Percentiles rank a stretch among this genome's conserved stretches.
These are phyloP conservation scores for Stereocaulon alpinum DNA, from an alignment of 495 filamentous ascomycete species.

Conservation along the genomic window DNA sequence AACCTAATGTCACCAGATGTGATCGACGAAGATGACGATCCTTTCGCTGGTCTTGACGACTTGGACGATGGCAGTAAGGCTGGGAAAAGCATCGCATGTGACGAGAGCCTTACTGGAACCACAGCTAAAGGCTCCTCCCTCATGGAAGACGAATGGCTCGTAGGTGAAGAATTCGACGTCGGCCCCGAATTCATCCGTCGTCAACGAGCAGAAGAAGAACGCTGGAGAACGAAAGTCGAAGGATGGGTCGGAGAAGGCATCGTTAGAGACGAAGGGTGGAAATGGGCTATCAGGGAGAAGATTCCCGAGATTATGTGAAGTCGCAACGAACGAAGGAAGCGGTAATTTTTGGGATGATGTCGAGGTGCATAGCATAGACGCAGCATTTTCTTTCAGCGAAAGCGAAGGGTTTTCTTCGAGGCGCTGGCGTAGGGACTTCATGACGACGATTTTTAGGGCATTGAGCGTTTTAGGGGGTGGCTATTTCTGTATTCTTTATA, in stretches of 20 bases:
- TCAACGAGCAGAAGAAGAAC: conserved; percentile 81
- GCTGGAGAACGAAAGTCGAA: conserved; percentile 76
- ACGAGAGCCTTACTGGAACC: conserved; percentile 31
- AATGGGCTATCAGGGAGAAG: conserved; percentile 43
- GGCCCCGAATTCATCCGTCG: conserved; percentile 86
- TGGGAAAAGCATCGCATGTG: conserved; percentile 32
- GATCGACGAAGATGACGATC: conserved; percentile 55
- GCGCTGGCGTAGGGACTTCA: no score
- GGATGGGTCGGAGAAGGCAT: conserved; percentile 53
- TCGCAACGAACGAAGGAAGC: not conserved
- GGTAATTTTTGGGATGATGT: no score
- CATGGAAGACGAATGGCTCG: conserved; percentile 62
- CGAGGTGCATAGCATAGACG: no score
- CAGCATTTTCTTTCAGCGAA: no score
- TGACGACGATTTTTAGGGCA: not conserved
- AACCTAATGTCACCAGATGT: conserved; percentile 22
- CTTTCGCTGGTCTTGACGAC: conserved; percentile 69
- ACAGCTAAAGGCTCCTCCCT: conserved; percentile 25
- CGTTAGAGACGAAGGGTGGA: conserved; percentile 38
- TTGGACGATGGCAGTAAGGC: conserved; percentile 50
- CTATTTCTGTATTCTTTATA: no score
- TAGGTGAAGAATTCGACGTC: conserved; percentile 95
- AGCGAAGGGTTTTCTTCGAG: no score
- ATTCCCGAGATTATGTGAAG: conserved; percentile 6
- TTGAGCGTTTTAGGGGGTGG: no score